Evolutionary conservation across 1,284 basidiomycete species (phyloP).

Genomic region (Leccinum insolens): DNA sequence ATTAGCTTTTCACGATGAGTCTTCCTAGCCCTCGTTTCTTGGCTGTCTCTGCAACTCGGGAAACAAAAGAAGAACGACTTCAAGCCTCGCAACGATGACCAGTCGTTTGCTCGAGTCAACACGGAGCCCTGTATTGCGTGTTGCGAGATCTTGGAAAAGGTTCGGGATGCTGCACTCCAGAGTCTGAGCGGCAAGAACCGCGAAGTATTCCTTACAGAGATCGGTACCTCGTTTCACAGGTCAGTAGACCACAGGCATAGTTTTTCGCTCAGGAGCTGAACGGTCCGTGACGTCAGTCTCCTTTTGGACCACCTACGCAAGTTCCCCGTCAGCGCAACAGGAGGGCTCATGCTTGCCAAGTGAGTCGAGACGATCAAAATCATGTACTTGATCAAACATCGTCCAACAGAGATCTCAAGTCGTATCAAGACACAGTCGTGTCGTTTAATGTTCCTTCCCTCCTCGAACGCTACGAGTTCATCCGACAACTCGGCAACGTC

Average conservation of each 20-base stretch:
- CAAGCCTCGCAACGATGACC: constrained; percentile 94
- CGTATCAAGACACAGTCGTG: constrained; percentile 91
- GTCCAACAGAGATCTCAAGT: constrained; percentile 82
- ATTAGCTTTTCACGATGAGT: background rate
- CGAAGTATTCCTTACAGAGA: constrained; percentile 90
- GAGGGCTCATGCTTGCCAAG: constrained; percentile 98
- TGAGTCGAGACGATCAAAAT: constrained; percentile 41
- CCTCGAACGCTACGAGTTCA: constrained; percentile 97
- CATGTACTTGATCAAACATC: constrained; percentile 4
- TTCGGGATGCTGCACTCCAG: constrained; percentile 74
- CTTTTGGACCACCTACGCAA: constrained; percentile 95
- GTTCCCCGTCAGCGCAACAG: constrained; percentile 95
- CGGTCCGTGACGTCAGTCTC: constrained; percentile 51
- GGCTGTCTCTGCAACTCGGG: constrained; percentile 73
- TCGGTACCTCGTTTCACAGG: constrained; percentile 95
- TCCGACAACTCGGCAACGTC: constrained; percentile 95
- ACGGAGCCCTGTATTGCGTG: constrained; percentile 94
- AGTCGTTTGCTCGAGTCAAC: constrained; percentile 92
- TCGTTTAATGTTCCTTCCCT: constrained; percentile 84
- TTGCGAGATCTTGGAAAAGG: constrained; percentile 83
- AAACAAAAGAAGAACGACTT: constrained; percentile 98
- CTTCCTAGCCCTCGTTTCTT: constrained; percentile 62
- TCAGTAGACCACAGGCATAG: constrained; percentile 29
- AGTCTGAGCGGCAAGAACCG: constrained; percentile 90
- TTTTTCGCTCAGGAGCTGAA: constrained; percentile 13